phyloP scores from a whole-genome alignment of 2,329 filamentous ascomycete species.

The Chalaropsis thielavioides region DNA sequence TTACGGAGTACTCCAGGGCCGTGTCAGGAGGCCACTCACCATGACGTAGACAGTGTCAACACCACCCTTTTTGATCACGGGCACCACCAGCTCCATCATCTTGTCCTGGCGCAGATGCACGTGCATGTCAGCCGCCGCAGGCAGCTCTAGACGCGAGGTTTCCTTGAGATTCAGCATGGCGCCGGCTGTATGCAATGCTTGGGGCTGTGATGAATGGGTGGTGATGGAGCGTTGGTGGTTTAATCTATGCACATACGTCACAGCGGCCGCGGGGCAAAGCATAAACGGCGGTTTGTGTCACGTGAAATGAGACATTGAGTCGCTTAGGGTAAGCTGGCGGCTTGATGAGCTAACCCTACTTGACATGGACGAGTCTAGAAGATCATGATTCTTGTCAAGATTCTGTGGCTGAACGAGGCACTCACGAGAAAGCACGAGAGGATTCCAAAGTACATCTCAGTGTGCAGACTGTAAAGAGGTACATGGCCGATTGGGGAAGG shows the following conservation, averaged over 20 bases:
- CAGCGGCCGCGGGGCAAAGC: background rate
- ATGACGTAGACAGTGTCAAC: slow-evolving; percentile 46
- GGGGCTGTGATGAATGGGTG: no score
- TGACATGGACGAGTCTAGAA: no score
- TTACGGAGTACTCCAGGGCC: background rate
- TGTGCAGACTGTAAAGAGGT: no score
- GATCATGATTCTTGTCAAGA: no score
- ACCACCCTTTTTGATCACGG: slow-evolving; percentile 42
- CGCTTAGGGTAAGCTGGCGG: no score
- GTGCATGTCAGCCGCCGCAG: slow-evolving; percentile 52
- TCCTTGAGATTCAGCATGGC: slow-evolving; percentile 26
- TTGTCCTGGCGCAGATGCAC: slow-evolving; percentile 57
- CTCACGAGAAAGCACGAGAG: no score
- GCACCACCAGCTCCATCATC: slow-evolving; percentile 44
- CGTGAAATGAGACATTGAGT: background rate
- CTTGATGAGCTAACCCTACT: no score
- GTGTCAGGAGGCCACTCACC: slow-evolving; percentile 2
- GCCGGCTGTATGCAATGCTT: background rate
- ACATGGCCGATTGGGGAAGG: background rate
- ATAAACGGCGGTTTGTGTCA: background rate
- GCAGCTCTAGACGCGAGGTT: slow-evolving; percentile 36
- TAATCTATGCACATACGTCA: background rate
- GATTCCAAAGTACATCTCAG: no score
- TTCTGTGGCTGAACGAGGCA: no score
- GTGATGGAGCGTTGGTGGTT: no score